Evolutionary conservation across 768 basidiomycete genomes (phyloP).

Genomic region (Lactifluus piperatus): DNA sequence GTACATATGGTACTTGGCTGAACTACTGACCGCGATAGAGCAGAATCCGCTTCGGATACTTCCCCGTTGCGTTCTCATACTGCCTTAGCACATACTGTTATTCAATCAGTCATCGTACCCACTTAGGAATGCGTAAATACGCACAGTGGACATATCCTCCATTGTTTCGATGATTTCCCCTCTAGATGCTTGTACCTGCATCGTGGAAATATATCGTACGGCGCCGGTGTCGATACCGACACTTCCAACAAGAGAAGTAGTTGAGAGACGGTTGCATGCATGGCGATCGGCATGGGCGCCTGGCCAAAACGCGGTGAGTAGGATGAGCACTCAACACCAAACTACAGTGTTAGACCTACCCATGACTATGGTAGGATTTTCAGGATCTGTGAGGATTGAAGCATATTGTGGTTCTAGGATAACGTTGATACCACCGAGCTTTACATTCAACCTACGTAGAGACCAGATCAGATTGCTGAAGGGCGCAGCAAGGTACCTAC

Average conservation of each 20-base stretch:
- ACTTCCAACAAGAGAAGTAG: slow-evolving; percentile 71
- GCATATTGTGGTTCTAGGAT: slow-evolving; percentile 64
- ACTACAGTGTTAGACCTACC: slow-evolving; percentile 33
- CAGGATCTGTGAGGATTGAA: slow-evolving; percentile 53
- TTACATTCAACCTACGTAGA: slow-evolving; percentile 60
- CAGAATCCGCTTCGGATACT: slow-evolving; percentile 62
- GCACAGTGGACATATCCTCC: slow-evolving; percentile 51
- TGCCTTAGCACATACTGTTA: slow-evolving; percentile 43
- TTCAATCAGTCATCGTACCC: not conserved
- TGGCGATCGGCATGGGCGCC: slow-evolving; percentile 82
- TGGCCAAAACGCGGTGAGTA: slow-evolving; percentile 22
- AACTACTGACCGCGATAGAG: slow-evolving; percentile 57
- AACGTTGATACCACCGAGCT: slow-evolving; percentile 75
- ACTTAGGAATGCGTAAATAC: slow-evolving; percentile 1
- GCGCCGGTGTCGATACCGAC: slow-evolving; percentile 70
- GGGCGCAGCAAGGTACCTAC: slow-evolving; percentile 32
- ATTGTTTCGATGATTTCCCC: slow-evolving; percentile 74
- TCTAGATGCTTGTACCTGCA: slow-evolving; percentile 55
- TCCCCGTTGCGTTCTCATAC: slow-evolving; percentile 51
- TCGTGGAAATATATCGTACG: slow-evolving; percentile 59
- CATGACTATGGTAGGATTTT: slow-evolving; percentile 72
- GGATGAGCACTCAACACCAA: not conserved
- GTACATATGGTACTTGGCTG: not conserved
- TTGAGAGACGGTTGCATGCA: slow-evolving; percentile 66
- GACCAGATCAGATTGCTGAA: not conserved